phyloP scores from a whole-genome alignment of 192 early-diverging fungal genomes.

The Spinellus fusiger region DNA sequence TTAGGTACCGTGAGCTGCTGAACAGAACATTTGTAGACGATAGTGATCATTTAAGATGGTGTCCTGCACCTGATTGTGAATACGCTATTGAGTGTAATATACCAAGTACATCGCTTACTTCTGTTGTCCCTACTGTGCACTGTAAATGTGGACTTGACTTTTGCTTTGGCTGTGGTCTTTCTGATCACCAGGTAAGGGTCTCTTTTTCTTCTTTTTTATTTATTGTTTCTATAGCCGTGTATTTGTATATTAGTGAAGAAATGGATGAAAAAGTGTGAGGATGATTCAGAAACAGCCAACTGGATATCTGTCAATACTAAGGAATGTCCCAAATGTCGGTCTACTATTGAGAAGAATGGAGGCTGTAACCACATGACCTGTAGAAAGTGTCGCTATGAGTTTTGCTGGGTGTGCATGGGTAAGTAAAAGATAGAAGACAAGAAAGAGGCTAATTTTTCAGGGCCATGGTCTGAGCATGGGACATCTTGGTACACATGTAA shows the following conservation, averaged over 20 bases:
- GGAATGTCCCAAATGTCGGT: conserved; percentile 91
- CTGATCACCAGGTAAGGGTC: conserved; percentile 60
- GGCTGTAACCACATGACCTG: conserved; percentile 99
- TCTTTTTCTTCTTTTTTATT: background rate
- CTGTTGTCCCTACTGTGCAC: conserved; percentile 79
- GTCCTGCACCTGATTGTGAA: conserved; percentile 93
- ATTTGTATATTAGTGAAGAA: conserved; percentile 54
- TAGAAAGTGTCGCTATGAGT: conserved; percentile 95
- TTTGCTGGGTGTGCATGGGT: conserved; percentile 99
- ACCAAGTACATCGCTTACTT: conserved; percentile 53
- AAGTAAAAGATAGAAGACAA: conserved; percentile 3
- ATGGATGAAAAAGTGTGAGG: conserved; percentile 87
- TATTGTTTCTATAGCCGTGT: conserved; percentile 53
- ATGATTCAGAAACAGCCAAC: conserved; percentile 97
- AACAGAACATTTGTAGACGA: conserved; percentile 93
- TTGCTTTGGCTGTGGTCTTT: conserved; percentile 88
- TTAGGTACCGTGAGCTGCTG: conserved; percentile 72
- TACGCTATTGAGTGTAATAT: conserved; percentile 90
- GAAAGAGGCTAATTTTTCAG: background rate
- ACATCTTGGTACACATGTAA: conserved; percentile 97
- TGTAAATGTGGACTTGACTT: conserved; percentile 78
- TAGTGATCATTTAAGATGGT: conserved; percentile 78
- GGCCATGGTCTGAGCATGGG: conserved; percentile 93
- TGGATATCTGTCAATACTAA: conserved; percentile 95
- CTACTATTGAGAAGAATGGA: conserved; percentile 99